Percentiles rank a stretch among this genome's conserved stretches.
phyloP scores from a whole-genome alignment of 2,329 filamentous ascomycete genomes.

The Calonectria naviculata region DNA sequence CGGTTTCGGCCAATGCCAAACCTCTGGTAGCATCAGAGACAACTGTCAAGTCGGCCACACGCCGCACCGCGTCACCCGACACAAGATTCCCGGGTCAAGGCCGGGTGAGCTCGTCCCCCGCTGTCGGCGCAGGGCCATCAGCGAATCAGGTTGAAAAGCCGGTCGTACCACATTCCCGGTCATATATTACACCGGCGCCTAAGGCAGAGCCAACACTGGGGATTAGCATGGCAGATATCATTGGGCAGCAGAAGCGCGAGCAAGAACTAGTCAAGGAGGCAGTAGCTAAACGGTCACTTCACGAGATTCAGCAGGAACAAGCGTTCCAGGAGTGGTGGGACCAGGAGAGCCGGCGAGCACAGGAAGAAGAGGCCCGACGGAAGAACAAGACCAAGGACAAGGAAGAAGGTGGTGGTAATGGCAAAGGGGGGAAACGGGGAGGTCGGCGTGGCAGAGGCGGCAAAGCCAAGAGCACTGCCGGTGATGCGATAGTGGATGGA shows the following conservation, averaged over 20 bases:
- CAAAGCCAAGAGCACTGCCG: conserved; percentile 38
- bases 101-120: conserved; percentile 49
- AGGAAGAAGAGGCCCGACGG: conserved; percentile 67
- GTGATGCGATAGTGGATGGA: conserved; percentile 28
- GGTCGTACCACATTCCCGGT: conserved; percentile 69
- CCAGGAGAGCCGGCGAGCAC: conserved; percentile 79
- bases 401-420: conserved; percentile 46
- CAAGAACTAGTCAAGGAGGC: conserved; percentile 86
- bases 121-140: conserved; percentile 39
- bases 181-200: conserved; percentile 66
- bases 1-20: conserved; percentile 49
- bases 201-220: conserved; percentile 74
- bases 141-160: conserved; percentile 50
- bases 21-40: conserved; percentile 57
- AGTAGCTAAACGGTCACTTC: conserved; percentile 85
- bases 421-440: conserved; percentile 45
- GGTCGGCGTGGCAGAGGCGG: conserved; percentile 46
- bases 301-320: conserved; percentile 97
- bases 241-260: conserved; percentile 86
- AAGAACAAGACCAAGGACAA: conserved; percentile 53
- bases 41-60: conserved; percentile 50
- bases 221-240: conserved; percentile 87
- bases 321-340: conserved; percentile 98
- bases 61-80: conserved; percentile 69
- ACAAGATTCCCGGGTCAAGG: conserved; percentile 71